Base-by-base conservation (phyloP, 2,329 filamentous ascomycete species). In the Talaromyces marneffei region DNA sequence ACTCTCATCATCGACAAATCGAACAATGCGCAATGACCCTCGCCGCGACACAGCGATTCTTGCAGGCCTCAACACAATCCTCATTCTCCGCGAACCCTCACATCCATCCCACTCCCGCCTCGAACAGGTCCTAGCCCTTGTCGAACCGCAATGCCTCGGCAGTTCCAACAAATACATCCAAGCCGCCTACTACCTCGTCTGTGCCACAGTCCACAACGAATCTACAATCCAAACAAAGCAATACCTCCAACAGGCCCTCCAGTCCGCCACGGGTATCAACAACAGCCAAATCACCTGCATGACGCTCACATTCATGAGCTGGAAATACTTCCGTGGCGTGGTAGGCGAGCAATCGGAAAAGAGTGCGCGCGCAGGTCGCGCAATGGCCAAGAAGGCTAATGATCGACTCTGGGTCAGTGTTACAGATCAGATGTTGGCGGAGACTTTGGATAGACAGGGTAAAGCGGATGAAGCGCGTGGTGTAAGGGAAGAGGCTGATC, bases 271-370 rank as follows among this genome's bases (percentile, higher is more conserved):
- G 65, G 79, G 80, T 7, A 86, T 88, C 8, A 81, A 82, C 59
- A 96, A 96, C 71, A 85, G 85, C 31, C 89, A 95, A 65, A 88
- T 92, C 59, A 83, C 92, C n/a, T 87, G 87, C 53, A 89, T 97
- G 65, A 87, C 89, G 5, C 84, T 97, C 62, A 92, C 87, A 66
- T 87, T 94, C 65, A 95, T 97, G 89, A 88, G 89, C 57, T 86
- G 84, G 69, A 85, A 87, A 57, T 89, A 96, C 69, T 97, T 92
- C 74, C 87, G 88, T 50, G 88, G 89, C 62, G 88, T 92, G 14
- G 85, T 95, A 3, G 91, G 91, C 55, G 88, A 89, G 62, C 89
- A 92, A 72, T 88, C 89, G 0, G 81, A 90, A 62, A 92, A 92
- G 76, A 90, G 88, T 69, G 87, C 88, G 4, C 82, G 83, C 65